Evolutionary conservation across 2,329 filamentous ascomycete species (phyloP).

Genomic region (Monilinia polystroma): DNA sequence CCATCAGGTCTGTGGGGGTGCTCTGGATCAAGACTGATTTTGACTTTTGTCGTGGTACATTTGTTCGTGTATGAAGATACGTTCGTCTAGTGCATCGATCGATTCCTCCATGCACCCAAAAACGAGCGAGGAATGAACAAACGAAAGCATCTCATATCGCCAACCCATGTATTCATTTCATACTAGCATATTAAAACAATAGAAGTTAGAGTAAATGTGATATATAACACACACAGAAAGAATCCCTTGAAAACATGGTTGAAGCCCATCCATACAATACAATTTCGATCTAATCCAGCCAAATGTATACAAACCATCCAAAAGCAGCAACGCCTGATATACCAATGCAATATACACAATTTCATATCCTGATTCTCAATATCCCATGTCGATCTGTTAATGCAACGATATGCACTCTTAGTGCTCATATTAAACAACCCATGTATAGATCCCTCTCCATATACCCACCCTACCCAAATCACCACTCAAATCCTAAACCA

Average conservation of each 20-base stretch:
- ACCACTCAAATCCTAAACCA: constrained; percentile 48
- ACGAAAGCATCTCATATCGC: too few species aligned
- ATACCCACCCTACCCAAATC: not conserved
- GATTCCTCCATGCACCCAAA: too few species aligned
- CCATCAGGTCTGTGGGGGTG: too few species aligned
- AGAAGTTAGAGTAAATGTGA: not conserved
- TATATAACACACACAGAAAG: not conserved
- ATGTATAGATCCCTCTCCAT: not conserved
- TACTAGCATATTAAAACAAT: too few species aligned
- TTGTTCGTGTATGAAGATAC: too few species aligned
- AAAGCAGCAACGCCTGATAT: not conserved
- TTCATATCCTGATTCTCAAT: not conserved
- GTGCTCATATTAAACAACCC: not conserved
- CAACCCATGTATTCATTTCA: too few species aligned
- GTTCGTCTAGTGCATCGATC: too few species aligned
- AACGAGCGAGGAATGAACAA: too few species aligned
- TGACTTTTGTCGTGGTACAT: too few species aligned
- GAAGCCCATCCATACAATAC: not conserved
- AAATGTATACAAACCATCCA: not conserved
- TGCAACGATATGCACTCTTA: not conserved
- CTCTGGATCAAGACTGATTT: too few species aligned
- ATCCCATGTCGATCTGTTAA: not conserved
- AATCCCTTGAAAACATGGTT: not conserved
- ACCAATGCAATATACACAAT: not conserved
- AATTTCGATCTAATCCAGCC: not conserved